Evolutionary conservation across 176 grass and related monocot species (phyloP).

Genomic region (Aegilops tauschii): DNA sequence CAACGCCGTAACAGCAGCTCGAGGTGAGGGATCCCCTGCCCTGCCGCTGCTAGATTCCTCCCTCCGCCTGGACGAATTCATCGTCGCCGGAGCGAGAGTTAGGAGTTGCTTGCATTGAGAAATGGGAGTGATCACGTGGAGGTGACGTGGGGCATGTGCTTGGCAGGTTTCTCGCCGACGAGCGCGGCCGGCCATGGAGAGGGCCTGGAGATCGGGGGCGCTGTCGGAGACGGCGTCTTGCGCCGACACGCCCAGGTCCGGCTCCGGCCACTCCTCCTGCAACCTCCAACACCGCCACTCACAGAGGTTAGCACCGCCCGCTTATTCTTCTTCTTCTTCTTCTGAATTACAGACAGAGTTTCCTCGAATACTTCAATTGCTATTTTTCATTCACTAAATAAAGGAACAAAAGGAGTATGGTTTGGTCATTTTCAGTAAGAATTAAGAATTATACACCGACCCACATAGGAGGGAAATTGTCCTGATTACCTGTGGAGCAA

Average conservation of each 20-base stretch:
- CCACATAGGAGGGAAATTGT: neutral
- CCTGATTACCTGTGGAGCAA: neutral
- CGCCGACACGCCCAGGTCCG: slow-evolving; percentile 41
- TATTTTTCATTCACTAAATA: neutral
- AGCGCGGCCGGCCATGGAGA: slow-evolving; percentile 29
- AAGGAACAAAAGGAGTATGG: neutral
- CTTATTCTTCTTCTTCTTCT: no score
- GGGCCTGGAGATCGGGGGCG: slow-evolving; percentile 32
- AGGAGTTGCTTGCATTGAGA: neutral
- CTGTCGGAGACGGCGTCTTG: slow-evolving; percentile 47
- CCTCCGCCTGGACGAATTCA: no score
- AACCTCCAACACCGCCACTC: slow-evolving; percentile 32
- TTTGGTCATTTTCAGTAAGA: neutral
- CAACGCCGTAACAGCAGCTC: slow-evolving; percentile 8
- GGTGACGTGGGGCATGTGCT: neutral
- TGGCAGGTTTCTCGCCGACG: slow-evolving; percentile 28
- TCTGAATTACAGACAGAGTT: no score
- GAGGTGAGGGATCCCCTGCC: slow-evolving; percentile 10
- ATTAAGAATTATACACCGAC: neutral
- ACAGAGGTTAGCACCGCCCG: slow-evolving; percentile 19
- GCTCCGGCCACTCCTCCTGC: neutral
- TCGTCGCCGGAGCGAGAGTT: neutral
- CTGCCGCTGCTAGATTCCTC: no score
- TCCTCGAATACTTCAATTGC: neutral
- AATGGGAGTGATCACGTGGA: neutral